Evolutionary conservation across 176 grass and related monocot genomes (phyloP).

Genomic region (Ampelocalamus luodianensis): DNA sequence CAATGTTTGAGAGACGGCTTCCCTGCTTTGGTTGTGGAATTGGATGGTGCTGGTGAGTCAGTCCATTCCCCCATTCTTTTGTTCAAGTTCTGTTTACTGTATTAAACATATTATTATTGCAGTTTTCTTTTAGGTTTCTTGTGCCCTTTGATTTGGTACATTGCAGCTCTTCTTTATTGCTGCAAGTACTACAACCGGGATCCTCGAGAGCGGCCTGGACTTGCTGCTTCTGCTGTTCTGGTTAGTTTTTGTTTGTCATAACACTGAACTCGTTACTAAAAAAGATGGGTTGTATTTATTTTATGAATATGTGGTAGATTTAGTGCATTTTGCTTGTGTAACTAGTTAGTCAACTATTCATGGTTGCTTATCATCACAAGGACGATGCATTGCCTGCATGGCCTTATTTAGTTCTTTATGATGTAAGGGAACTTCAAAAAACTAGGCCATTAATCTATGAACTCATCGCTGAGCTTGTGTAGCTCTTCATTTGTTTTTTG

Average conservation of each 20-base stretch:
- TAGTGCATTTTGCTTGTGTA: not conserved
- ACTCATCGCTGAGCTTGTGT: not conserved
- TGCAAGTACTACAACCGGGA: slow-evolving; percentile 89
- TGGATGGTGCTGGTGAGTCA: slow-evolving; percentile 93
- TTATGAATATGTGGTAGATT: not conserved
- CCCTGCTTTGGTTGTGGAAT: slow-evolving; percentile 93
- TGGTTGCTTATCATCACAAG: not conserved
- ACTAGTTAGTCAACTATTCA: slow-evolving; percentile 16
- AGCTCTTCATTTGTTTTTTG: not conserved
- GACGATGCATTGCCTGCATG: not conserved
- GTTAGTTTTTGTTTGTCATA: slow-evolving; percentile 52
- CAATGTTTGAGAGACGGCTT: slow-evolving; percentile 78
- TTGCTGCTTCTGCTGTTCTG: slow-evolving; percentile 74
- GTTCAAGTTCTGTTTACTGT: slow-evolving; percentile 21
- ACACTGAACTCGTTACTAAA: not conserved
- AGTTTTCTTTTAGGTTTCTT: slow-evolving; percentile 97
- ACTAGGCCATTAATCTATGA: not conserved
- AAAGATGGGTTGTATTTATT: not conserved
- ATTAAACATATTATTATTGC: slow-evolving; percentile 42
- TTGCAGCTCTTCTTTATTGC: slow-evolving; percentile 76
- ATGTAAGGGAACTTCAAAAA: not conserved
- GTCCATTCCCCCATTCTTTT: not conserved
- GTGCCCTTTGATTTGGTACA: slow-evolving; percentile 88
- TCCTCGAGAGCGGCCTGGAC: slow-evolving; percentile 94
- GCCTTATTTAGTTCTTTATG: not conserved